Evolutionary conservation across 345 rosid species (phyloP).

Genomic region (Citrus mangshanensis): DNA sequence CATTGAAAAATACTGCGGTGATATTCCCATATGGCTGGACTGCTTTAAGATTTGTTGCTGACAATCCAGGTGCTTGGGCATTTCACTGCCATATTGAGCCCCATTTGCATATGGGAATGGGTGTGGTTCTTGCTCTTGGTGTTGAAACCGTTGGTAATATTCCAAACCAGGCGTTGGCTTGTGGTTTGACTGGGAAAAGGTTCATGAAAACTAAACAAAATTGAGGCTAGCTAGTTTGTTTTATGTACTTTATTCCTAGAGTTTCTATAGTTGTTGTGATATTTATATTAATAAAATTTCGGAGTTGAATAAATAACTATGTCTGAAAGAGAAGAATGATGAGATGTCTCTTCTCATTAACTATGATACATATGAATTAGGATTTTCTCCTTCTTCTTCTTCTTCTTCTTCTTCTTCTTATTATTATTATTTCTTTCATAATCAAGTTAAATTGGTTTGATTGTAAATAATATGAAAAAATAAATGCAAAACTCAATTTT

Average conservation of each 20-base stretch:
- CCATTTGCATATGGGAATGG: slow-evolving; percentile 96
- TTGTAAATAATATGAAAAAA: too few relatives aligned
- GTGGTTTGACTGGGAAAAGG: slow-evolving; percentile 46
- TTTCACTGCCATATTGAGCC: slow-evolving; percentile 94
- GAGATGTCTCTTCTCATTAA: too few relatives aligned
- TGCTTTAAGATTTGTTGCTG: slow-evolving; percentile 71
- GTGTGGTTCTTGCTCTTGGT: slow-evolving; percentile 71
- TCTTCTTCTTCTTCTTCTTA: too few relatives aligned
- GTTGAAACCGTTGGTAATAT: slow-evolving; percentile 36
- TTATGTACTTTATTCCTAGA: background rate
- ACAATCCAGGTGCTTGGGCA: slow-evolving; percentile 91
- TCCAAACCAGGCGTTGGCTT: slow-evolving; percentile 48
- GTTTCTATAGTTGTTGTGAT: background rate
- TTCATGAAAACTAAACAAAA: slow-evolving; percentile 5
- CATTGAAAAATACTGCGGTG: slow-evolving; percentile 59
- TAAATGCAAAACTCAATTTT: too few relatives aligned
- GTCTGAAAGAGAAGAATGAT: too few relatives aligned
- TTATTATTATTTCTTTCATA: too few relatives aligned
- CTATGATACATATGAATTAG: too few relatives aligned
- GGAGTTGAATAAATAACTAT: too few relatives aligned
- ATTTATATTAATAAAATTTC: too few relatives aligned
- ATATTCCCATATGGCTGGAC: slow-evolving; percentile 88
- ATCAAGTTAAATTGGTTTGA: too few relatives aligned
- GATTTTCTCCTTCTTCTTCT: too few relatives aligned
- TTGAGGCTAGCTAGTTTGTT: background rate